Conservation (phyloP, 305 asterid genomes). For the Plantago coronopus region DNA sequence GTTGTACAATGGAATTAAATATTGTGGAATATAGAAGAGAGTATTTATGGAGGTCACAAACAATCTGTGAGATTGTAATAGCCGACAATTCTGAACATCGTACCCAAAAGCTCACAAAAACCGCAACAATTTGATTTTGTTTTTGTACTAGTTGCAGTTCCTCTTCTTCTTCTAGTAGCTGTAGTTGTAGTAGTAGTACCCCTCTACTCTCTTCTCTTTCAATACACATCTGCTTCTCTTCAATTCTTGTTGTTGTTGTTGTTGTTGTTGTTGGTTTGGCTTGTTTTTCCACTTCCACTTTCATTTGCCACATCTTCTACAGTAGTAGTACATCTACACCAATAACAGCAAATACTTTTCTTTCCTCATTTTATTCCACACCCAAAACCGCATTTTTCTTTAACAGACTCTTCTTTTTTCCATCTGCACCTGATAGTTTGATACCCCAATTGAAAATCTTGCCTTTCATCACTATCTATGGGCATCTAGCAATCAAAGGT, state of each 20-base stretch:
- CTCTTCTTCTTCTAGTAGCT: no score
- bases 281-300: no score
- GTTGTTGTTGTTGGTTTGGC: no score
- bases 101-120: conserved; percentile 45
- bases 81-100: conserved; percentile 91
- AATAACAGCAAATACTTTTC: not conserved
- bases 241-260: no score
- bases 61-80: conserved; percentile 73
- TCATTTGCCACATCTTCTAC: no score
- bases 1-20: no score
- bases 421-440: not conserved
- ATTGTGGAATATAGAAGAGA: not conserved
- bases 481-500: conserved; percentile 20
- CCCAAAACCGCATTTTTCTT: conserved; percentile 8
- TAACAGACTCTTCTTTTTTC: conserved; percentile 7
- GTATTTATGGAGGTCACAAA: conserved; percentile 45
- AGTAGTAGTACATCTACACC: no score
- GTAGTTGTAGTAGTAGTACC: not conserved
- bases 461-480: conserved; percentile 6
- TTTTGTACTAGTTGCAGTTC: not conserved
- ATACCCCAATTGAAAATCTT: not conserved
- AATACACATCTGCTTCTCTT: not conserved
- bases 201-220: not conserved
- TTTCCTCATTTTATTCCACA: conserved; percentile 18
- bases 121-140: not conserved